Conservation (phyloP, 352 stramenopile species). For the Globisporangium barbulae region DNA sequence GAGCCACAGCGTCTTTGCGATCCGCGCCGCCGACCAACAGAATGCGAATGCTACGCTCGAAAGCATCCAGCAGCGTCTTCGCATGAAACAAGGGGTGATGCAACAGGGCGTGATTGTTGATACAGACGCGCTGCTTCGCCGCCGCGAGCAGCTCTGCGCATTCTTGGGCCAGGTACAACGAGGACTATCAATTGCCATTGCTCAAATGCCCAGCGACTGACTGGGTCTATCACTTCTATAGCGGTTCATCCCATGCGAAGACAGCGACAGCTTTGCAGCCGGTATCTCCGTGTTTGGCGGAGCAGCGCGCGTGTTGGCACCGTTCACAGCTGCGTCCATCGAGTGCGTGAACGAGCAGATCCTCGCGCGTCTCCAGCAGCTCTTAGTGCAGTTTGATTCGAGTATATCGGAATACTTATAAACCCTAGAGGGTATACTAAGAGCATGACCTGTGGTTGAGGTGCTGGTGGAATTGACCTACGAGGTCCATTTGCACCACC, state of each 20-base stretch:
- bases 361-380: conserved; percentile 26
- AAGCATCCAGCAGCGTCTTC: background rate
- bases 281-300: conserved; percentile 39
- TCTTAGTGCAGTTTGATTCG: no score
- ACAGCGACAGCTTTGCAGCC: background rate
- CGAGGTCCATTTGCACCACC: conserved; percentile 26
- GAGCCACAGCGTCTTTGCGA: conserved; percentile 8
- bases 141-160: conserved; percentile 8
- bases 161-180: conserved; percentile 5
- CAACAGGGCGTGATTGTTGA: background rate
- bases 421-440: no score
- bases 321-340: conserved; percentile 25
- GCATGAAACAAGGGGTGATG: background rate
- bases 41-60: conserved; percentile 1
- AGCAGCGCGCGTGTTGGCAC: conserved; percentile 36
- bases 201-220: background rate
- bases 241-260: conserved; percentile 17
- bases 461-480: conserved; percentile 41
- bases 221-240: conserved; percentile 3
- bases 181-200: background rate
- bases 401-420: no score
- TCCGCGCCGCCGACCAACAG: background rate
- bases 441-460: background rate
- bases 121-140: background rate
- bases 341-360: conserved; percentile 52